Evolutionary conservation across 192 early-diverging fungal species (phyloP), one percentile per base, ranked within the genome.

Genomic region (Coemansia sp.): DNA sequence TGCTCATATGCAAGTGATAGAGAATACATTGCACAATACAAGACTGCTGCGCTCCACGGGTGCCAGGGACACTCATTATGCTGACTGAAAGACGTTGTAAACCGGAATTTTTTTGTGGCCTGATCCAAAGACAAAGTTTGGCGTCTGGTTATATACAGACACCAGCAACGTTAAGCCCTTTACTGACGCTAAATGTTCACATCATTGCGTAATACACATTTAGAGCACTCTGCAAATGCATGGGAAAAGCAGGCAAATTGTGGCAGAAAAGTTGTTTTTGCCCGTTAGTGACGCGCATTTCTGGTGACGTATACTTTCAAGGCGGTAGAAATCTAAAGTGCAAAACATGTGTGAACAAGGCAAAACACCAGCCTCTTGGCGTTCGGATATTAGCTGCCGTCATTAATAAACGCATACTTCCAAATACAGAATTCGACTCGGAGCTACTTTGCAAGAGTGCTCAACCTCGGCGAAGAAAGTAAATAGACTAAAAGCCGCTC

Each of bases 361-460:
- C 11, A n/a, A 14, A 44, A 44, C 40, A 44, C 40, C 40, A 44
- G 40, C 40, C 40, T 44, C 40, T 44, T 44, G 21, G 21, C 50
- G 21, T 12, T 52, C 50, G 50, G 50, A 52, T 52, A 52, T 52
- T 52, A 52, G 24, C 20, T 20, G 24, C 8, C 21, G 15, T n/a
- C 40, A 44, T 44, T 44, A 44, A n/a, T 44, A n/a, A 4, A 12
- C 5, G 2, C 50, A 18, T 23, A 11, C 21, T 52, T 52, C 50
- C 50, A 52, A 52, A 52, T 52, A 23, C 50, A 52, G 50, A 52
- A 52, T 52, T 52, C 50, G 21, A 26, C 50, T 21, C 50, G 50
- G 50, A 21, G 15, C 20, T 26, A 52, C 31, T 34, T 8, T 34
- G 31, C 6, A 52, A 25, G 12, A 11, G 40, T 44, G 40, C 40